Base-by-base conservation (phyloP, 1,139 yeast species). In the Pichia cactophila region DNA sequence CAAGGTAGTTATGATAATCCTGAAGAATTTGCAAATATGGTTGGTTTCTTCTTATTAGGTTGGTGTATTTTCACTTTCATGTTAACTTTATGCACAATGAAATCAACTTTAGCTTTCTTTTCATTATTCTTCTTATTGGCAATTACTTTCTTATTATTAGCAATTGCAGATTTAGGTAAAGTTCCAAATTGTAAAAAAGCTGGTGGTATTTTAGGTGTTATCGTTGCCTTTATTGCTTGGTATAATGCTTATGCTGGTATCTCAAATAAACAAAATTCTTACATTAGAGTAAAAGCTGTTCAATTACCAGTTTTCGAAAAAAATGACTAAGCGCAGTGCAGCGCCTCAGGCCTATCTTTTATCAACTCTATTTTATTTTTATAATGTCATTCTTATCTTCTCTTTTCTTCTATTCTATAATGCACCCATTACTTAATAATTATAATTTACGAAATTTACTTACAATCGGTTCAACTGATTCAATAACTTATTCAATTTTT, bases 201-300 rank as follows among this genome's bases (percentile, higher is more conserved):
- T 23, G 96, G 81, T 41, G 96, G 96, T 56, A 83, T 83, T 33
- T 69, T 85, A 53, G 96, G 96, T 41, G 63, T 88, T n/a, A 65
- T 87, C 37, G 81, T 90, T 39, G 86, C 96, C 1, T 78, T 85
- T 58, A 65, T 79, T 48, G 95, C 95, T 14, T 88, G 92, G 90
- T 88, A 87, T 64, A 86, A 86, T 65, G 96, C 96, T 7, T 86
- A 79, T 59, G 94, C 95, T n/a, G 96, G 95, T 80, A 67, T 88
- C 49, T 86, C 94, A 46, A 85, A 77, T 56, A 69, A 68, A 60
- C 85, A 78, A 66, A 88, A 84, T 69, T 72, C 87, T 38, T 86
- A 84, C 67, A 51, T 86, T 50, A 69, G 76, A 31, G 74, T 82
- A 46, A 74, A 72, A 61, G 81, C 84, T 14, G 58, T 78, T 35